A percentile compares a stretch with the other conserved stretches of the same genome.
These are phyloP conservation scores for Balakata baccata DNA, from an alignment of 345 rosid species.

Conservation along the genomic window DNA sequence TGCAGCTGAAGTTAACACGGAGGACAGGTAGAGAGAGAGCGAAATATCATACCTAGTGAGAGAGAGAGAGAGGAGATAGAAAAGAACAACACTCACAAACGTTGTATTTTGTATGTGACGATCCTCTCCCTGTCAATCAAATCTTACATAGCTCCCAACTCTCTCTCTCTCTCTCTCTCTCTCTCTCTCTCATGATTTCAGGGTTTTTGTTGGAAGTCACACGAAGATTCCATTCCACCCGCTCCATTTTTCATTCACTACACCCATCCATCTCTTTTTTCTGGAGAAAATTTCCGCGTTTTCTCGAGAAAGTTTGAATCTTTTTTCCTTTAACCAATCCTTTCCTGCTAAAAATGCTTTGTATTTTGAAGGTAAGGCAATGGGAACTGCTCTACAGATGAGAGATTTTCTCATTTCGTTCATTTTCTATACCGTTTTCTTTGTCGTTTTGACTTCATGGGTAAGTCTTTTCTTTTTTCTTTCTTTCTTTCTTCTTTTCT, in stretches of 20 bases:
- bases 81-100: background rate
- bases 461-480: background rate
- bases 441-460: constrained; percentile 11
- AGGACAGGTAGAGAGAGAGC: background rate
- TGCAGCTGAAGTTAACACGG: constrained; percentile 18
- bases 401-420: background rate
- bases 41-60: background rate
- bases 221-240: background rate
- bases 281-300: no score
- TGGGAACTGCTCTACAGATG: background rate
- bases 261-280: background rate
- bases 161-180: background rate
- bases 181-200: constrained; percentile 13
- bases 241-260: background rate
- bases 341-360: constrained; percentile 8
- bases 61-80: constrained; percentile 1
- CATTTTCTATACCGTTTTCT: background rate
- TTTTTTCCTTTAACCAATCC: background rate
- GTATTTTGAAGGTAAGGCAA: constrained; percentile 18
- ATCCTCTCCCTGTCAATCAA: constrained; percentile 17
- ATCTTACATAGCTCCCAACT: background rate
- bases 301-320: background rate
- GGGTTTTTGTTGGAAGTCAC: constrained; percentile 7
- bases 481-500: no score
- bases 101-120: background rate